A percentile compares a stretch with the other conserved stretches of the same genome.
These are phyloP conservation scores for Encephalitozoon cuniculi DNA, from an alignment of 371 early-diverging fungal genomes.

Conservation along the genomic window DNA sequence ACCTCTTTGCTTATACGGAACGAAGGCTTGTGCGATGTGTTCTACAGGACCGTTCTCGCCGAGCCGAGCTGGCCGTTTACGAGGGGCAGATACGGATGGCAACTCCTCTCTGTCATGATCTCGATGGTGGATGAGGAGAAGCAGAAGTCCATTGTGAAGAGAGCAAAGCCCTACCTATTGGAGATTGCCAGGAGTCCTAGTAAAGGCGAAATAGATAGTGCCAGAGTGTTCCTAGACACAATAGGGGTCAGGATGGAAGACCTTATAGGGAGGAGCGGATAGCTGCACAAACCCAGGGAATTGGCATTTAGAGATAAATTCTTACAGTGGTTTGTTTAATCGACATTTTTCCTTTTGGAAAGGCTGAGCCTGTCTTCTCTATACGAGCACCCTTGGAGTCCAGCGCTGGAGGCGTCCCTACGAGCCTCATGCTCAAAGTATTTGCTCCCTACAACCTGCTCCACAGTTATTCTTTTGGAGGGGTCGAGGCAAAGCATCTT, in stretches of 20 bases:
- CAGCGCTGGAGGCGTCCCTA: neutral
- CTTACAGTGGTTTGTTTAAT: neutral
- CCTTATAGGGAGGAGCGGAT: neutral
- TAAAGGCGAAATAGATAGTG: neutral
- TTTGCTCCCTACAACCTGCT: neutral
- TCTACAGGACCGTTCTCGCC: neutral
- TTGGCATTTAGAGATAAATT: neutral
- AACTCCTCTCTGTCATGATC: constrained; percentile 14
- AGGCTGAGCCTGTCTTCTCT: neutral
- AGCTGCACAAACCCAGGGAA: neutral
- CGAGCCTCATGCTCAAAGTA: neutral
- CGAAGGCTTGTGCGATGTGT: neutral
- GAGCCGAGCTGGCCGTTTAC: neutral
- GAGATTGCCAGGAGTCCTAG: neutral
- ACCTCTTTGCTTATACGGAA: constrained; percentile 13
- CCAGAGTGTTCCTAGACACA: neutral
- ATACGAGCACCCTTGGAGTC: neutral
- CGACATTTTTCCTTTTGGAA: neutral
- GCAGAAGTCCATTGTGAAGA: neutral
- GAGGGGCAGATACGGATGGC: neutral
- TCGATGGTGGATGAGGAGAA: neutral
- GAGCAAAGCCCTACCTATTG: neutral
- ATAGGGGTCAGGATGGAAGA: constrained; percentile 11
- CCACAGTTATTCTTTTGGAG: constrained; percentile 21
- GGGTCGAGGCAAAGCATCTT: constrained; percentile 42